These are phyloP conservation scores for Mitragyna speciosa DNA, from an alignment of 257 asterid genomes.

Conservation along the genomic window DNA sequence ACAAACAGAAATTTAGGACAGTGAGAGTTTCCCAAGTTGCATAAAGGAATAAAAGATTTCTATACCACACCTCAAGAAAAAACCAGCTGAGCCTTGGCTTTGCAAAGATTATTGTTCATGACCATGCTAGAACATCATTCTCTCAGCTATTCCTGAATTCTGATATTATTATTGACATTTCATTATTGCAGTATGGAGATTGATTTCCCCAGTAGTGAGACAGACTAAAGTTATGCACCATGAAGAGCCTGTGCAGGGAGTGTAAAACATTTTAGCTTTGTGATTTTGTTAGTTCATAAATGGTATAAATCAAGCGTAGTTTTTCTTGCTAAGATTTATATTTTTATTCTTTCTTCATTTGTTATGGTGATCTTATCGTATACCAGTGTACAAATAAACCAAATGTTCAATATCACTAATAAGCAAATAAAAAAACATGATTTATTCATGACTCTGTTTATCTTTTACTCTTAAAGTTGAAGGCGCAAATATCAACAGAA, in stretches of 20 bases:
- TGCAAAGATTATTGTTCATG: background rate
- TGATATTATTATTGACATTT: background rate
- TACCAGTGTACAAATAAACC: background rate
- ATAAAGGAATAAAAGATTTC: background rate
- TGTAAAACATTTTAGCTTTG: conserved; percentile 20
- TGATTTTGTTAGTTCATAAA: conserved; percentile 21
- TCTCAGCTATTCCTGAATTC: no score
- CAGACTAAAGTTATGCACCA: conserved; percentile 62
- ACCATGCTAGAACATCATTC: no score
- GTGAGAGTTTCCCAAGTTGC: no score
- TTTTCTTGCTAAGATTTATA: background rate
- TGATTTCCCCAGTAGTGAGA: conserved; percentile 72
- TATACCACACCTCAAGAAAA: background rate
- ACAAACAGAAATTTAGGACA: no score
- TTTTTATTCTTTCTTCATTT: background rate
- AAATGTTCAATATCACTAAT: background rate
- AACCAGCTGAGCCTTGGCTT: background rate
- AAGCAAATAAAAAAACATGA: background rate
- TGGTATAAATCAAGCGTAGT: background rate
- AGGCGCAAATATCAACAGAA: background rate
- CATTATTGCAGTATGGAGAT: conserved; percentile 76
- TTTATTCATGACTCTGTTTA: background rate
- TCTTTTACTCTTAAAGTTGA: background rate
- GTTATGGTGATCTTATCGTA: background rate
- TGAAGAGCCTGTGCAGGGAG: conserved; percentile 50